These are phyloP conservation scores for Vitis vinifera DNA, from an alignment of 164 flowering plant species.

Conservation along the genomic window ASM3070453v1 NC_081813.1:24271001-24271500, in stretches of 20 bases:
- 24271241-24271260: constrained; percentile 14
- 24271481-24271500: constrained; percentile 35
- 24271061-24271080: neutral
- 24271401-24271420: constrained; percentile 90
- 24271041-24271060: too few species aligned
- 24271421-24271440: constrained; percentile 87
- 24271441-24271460: constrained; percentile 71
- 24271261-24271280: constrained; percentile 11
- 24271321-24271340: constrained; percentile 57
- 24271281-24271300: constrained; percentile 35
- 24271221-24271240: neutral
- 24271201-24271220: neutral
- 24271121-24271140: neutral
- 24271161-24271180: neutral
- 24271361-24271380: constrained; percentile 44
- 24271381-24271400: constrained; percentile 80
- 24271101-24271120: neutral
- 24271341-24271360: constrained; percentile 65
- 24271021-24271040: neutral
- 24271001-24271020: neutral
- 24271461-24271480: constrained; percentile 42
- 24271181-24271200: neutral
- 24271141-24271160: neutral
- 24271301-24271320: constrained; percentile 10
- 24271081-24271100: neutral